Evolutionary conservation across 345 rosid genomes (phyloP).

Genomic region (Gossypium raimondii): DNA sequence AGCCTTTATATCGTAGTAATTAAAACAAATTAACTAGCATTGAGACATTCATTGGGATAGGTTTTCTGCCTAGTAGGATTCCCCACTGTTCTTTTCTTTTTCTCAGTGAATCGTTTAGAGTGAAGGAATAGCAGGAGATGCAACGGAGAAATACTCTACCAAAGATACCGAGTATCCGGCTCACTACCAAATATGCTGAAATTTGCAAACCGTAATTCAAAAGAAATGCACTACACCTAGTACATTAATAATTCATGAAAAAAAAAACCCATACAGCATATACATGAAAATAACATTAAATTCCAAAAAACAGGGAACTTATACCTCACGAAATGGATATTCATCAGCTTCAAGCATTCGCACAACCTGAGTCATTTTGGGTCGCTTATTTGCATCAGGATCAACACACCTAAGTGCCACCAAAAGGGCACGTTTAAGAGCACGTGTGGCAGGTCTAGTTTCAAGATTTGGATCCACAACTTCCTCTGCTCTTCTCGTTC

Average conservation of each 20-base stretch:
- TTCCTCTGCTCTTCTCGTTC: conserved; percentile 89
- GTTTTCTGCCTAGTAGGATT: not conserved
- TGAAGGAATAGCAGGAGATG: conserved; percentile 2
- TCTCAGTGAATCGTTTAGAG: not conserved
- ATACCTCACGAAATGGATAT: conserved; percentile 78
- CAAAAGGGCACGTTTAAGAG: conserved; percentile 69
- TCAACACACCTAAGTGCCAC: conserved; percentile 90
- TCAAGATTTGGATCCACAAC: conserved; percentile 79
- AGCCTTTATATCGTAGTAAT: no score
- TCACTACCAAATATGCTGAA: not conserved
- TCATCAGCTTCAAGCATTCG: conserved; percentile 89
- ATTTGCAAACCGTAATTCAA: not conserved
- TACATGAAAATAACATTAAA: not conserved
- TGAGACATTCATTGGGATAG: not conserved
- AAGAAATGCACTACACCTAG: not conserved
- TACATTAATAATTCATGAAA: not conserved
- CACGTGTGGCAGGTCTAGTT: conserved; percentile 65
- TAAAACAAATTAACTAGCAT: not conserved
- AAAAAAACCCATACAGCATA: not conserved
- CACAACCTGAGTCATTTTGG: conserved; percentile 86
- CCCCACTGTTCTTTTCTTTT: not conserved
- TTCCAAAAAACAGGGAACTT: not conserved
- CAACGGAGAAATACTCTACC: not conserved
- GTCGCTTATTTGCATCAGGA: conserved; percentile 83
- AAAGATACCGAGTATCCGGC: not conserved